Conservation (phyloP, 768 basidiomycete species). For the Chlorophyllum brunneum region DNA sequence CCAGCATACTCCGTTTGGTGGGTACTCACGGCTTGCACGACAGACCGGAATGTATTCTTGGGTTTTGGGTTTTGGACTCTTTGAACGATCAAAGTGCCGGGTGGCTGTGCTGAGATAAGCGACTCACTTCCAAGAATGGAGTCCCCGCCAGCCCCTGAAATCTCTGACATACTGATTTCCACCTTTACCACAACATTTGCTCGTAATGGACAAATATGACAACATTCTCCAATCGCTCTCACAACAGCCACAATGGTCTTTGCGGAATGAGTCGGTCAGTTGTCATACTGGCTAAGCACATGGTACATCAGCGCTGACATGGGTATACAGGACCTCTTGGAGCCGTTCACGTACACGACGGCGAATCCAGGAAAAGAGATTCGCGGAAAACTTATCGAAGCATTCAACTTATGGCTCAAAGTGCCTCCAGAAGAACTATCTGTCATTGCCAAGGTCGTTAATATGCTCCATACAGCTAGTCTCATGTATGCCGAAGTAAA, state of each 20-base stretch:
- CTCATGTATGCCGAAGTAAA: conserved; percentile 57
- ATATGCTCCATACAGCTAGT: conserved; percentile 93
- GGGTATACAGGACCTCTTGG: conserved; percentile 33
- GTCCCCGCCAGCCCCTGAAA: background rate
- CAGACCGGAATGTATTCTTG: background rate
- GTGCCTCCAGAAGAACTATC: conserved; percentile 71
- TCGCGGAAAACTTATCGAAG: conserved; percentile 79
- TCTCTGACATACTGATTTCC: too few relatives aligned
- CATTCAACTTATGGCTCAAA: conserved; percentile 90
- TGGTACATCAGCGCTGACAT: background rate
- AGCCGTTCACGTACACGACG: conserved; percentile 84
- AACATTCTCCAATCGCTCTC: conserved; percentile 32
- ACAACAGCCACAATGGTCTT: conserved; percentile 31
- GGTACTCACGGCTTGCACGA: background rate
- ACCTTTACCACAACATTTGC: background rate
- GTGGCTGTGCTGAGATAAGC: conserved; percentile 7
- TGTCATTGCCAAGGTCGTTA: conserved; percentile 77
- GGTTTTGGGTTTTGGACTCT: background rate
- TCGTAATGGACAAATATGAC: conserved; percentile 33
- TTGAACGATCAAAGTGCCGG: conserved; percentile 3
- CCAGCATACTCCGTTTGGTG: too few relatives aligned
- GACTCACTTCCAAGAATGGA: background rate
- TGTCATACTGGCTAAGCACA: background rate
- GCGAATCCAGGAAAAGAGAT: conserved; percentile 92
- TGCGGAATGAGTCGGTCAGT: conserved; percentile 30